Evolutionary conservation across 2,329 filamentous ascomycete genomes (phyloP).

Genomic region (Colletotrichum musae): DNA sequence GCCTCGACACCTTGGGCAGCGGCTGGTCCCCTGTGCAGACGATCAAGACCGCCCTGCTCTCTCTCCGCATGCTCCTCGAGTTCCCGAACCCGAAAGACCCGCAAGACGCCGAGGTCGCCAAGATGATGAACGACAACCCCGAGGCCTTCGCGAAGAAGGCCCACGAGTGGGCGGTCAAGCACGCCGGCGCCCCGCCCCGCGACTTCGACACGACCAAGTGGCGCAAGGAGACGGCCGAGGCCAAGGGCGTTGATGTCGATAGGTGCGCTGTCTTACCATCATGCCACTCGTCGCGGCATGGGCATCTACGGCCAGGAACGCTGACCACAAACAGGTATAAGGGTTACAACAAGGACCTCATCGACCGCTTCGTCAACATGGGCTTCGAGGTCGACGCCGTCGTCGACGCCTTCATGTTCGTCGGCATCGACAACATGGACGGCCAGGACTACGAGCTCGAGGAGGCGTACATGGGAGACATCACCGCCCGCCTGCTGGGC

Average conservation of each 20-base stretch:
- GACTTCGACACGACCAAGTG: constrained; percentile 55
- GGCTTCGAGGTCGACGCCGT: constrained; percentile 92
- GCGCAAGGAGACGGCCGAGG: constrained; percentile 65
- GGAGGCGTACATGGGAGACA: constrained; percentile 90
- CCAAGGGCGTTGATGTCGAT: constrained; percentile 69
- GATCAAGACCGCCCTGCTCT: constrained; percentile 94
- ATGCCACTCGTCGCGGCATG: too few species aligned
- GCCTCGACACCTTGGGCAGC: constrained; percentile 89
- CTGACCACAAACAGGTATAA: constrained; percentile 73
- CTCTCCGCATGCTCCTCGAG: constrained; percentile 92
- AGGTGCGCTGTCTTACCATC: constrained; percentile 45
- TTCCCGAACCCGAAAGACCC: constrained; percentile 96
- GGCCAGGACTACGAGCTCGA: constrained; percentile 90
- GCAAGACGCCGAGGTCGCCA: constrained; percentile 95
- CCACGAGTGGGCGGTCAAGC: constrained; percentile 89
- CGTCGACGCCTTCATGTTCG: constrained; percentile 84
- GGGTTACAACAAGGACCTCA: constrained; percentile 87
- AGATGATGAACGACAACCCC: constrained; percentile 86
- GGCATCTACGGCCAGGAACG: not conserved
- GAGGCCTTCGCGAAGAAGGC: constrained; percentile 86
- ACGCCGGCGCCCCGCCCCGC: constrained; percentile 80
- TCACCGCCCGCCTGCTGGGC: constrained; percentile 87
- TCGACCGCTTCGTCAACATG: constrained; percentile 90
- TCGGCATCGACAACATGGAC: constrained; percentile 83
- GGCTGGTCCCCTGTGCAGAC: constrained; percentile 98